Percentiles rank a stretch among this genome's conserved stretches.
Evolutionary conservation across 2,329 filamentous ascomycete species (phyloP).

Genomic region (Emmonsiellopsis sp.): DNA sequence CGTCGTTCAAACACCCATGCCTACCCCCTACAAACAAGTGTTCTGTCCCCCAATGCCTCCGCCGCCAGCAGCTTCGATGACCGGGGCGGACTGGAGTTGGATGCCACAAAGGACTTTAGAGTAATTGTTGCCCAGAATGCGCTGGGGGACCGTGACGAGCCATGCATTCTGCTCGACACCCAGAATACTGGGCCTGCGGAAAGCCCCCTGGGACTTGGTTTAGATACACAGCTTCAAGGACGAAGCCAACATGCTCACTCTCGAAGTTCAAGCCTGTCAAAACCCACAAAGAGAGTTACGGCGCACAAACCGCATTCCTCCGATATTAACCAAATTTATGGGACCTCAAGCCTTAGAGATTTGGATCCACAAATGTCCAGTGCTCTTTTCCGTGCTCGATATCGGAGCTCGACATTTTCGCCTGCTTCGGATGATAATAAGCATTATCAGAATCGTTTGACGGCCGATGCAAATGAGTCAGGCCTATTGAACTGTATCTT

Average conservation of each 20-base stretch:
- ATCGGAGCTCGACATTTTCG: conserved; percentile 37
- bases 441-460: conserved; percentile 25
- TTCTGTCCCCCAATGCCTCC: conserved; percentile 34
- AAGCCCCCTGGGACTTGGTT: conserved; percentile 24
- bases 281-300: conserved; percentile 24
- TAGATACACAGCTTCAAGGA: conserved; percentile 25
- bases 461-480: conserved; percentile 42
- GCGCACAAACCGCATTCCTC: conserved; percentile 23
- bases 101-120: conserved; percentile 35
- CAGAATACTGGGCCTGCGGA: conserved; percentile 20
- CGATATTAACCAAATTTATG: conserved; percentile 17
- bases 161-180: conserved; percentile 37
- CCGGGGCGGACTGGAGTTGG: conserved; percentile 36
- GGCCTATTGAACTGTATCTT: conserved; percentile 51
- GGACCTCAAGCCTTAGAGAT: conserved; percentile 12
- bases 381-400: conserved; percentile 32
- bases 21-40: conserved; percentile 32
- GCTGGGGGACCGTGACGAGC: conserved; percentile 36
- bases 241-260: conserved; percentile 22
- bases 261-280: conserved; percentile 30
- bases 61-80: conserved; percentile 37
- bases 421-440: conserved; percentile 23
- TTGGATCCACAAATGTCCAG: conserved; percentile 24
- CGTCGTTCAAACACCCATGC: conserved; percentile 31
- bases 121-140: conserved; percentile 40